Evolutionary conservation across 352 stramenopile species (phyloP).

Genomic region (Pythium sp.): DNA sequence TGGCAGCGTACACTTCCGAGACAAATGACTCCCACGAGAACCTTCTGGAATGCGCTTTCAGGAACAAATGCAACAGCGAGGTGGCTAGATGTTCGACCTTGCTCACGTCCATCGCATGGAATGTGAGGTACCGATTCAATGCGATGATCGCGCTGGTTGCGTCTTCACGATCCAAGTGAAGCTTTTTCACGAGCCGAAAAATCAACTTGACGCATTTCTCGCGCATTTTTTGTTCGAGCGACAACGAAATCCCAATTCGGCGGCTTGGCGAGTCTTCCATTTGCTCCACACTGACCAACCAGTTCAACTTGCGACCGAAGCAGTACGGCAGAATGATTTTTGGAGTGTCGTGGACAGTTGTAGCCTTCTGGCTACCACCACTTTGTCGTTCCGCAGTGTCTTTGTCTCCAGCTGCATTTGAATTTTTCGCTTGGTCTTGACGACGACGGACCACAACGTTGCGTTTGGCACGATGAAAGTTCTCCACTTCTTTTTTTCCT

Average conservation of each 20-base stretch:
- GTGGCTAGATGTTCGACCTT: slow-evolving; percentile 69
- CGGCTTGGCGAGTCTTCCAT: slow-evolving; percentile 60
- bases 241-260: slow-evolving; percentile 46
- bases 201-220: slow-evolving; percentile 66
- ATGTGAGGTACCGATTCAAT: slow-evolving; percentile 77
- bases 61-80: slow-evolving; percentile 68
- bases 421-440: slow-evolving; percentile 8
- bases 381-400: slow-evolving; percentile 22
- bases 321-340: slow-evolving; percentile 37
- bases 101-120: slow-evolving; percentile 57
- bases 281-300: slow-evolving; percentile 60
- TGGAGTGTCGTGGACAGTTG: not conserved
- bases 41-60: slow-evolving; percentile 68
- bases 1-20: slow-evolving; percentile 65
- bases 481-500: slow-evolving; percentile 57
- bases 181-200: slow-evolving; percentile 53
- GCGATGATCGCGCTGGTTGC: slow-evolving; percentile 72
- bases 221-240: slow-evolving; percentile 64
- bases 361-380: not conserved
- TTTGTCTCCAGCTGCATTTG: slow-evolving; percentile 16
- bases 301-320: slow-evolving; percentile 74
- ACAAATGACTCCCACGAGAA: slow-evolving; percentile 65
- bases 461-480: slow-evolving; percentile 52
- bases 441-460: slow-evolving; percentile 32
- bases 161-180: slow-evolving; percentile 68